Evolutionary conservation across 306 rosid genomes (phyloP), one percentile per base, ranked within the genome.

Genomic region (Vigna angularis): DNA sequence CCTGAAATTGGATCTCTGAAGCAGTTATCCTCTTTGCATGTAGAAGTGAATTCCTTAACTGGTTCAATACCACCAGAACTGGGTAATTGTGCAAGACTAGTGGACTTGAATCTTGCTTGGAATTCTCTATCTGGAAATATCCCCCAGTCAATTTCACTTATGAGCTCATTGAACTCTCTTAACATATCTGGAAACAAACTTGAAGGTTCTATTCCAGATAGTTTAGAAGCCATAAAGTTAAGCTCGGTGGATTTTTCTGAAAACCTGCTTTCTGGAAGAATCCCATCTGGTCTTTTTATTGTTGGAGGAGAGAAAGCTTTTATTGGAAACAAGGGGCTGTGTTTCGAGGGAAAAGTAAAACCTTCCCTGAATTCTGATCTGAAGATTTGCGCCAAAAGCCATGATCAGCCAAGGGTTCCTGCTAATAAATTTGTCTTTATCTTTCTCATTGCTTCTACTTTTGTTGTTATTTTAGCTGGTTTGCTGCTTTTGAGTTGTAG

Each of bases 241-340:
- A 96, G 98, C 74, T 88, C 91, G 1, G 75, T 93, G 9, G 99
- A 96, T 87, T 91, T 96, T 82, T 93, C 98, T 5, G 79, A 80
- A 58, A 96, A 96, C 82, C 84, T 70, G 66, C 70, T 96, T 57
- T 88, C 87, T 10, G 99, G 99, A 38, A 77, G 84, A 62, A 85
- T 93, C 58, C 97, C 99, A 2, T 78, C 86, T 40, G 88, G 81
- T 80, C 88, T 96, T 68, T 74, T 89, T 70, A 83, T 91, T 61
- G 84, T 87, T 72, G 93, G 96, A 17, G 98, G 98, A 34, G 90
- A 85, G 75, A 74, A 83, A 52, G 97, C 96, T 13, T 96, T 93
- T 80, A 36, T 64, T 62, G 90, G 88, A 77, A 96, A 96, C 85
- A 82, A 80, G 18, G 93, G 77, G 68, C 89, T 96, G 63, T 93